phyloP scores from a whole-genome alignment of 305 asterid genomes.

The Galium porrigens region DNA sequence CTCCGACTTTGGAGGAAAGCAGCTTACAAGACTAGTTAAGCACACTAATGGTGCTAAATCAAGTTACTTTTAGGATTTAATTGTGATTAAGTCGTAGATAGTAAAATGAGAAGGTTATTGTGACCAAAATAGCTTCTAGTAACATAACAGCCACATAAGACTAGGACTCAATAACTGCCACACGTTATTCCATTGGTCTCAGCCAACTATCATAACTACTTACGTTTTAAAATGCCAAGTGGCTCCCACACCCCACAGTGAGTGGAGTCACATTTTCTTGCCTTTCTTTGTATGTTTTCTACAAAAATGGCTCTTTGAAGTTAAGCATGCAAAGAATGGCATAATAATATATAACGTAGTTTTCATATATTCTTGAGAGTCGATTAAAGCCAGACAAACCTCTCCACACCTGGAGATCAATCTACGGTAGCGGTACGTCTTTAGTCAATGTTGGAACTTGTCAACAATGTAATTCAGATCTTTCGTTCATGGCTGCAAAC shows the following conservation, averaged over 20 bases:
- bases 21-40: too few species aligned
- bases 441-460: not conserved
- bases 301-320: not conserved
- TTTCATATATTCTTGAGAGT: constrained; percentile 5
- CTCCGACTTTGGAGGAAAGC: too few species aligned
- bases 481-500: not conserved
- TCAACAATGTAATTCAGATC: too few species aligned
- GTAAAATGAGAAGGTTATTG: not conserved
- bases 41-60: too few species aligned
- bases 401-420: not conserved
- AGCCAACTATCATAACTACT: not conserved
- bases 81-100: not conserved
- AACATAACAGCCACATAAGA: constrained; percentile 1
- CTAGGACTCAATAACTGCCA: not conserved
- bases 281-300: not conserved
- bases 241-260: constrained; percentile 5
- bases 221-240: not conserved
- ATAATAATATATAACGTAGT: not conserved
- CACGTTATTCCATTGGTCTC: constrained; percentile 13
- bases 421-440: not conserved
- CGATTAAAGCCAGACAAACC: constrained; percentile 2
- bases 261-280: not conserved
- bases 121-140: not conserved
- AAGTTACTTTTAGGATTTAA: not conserved
- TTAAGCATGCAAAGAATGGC: constrained; percentile 2